Evolutionary conservation across 176 grass and related monocot species (phyloP), one percentile per base, ranked within the genome.

Genomic region (Zoysia japonica): DNA sequence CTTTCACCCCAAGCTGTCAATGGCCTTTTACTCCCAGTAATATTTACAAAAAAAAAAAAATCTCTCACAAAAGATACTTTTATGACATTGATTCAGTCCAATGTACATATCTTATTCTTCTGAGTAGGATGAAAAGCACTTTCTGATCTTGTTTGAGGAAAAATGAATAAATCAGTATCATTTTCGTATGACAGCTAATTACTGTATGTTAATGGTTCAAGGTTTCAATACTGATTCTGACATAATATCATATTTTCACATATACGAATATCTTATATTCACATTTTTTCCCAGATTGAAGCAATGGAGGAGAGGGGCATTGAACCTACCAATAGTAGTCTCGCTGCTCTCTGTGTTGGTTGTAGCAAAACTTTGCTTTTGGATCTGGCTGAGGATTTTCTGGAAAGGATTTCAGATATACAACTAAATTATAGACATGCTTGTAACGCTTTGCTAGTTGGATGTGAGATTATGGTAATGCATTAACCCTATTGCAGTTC

Each of bases 381-480:
- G 73, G 83, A 89, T 88, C 83, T 92, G 72, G 91, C 94, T 70
- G 94, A 97, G 74, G 43, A 48, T 11, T 83, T 90, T 61, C 43
- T 93, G 81, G 83, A 77, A 80, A 92, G 76, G 83, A 87, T 94
- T 73, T 94, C 87, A 74, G 46, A 87, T 67, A 74, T 79, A 38
- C 77, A 64, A 88, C 85, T 44, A 5, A 88, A 94, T 66, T 67
- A 90, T 59, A 85, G 80, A 43, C 67, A 15, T 87, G 60, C 74
- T 48, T 87, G 87, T 78, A 90, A 97, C 41, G 55, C 80, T 80
- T 87, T 97, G 69, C 80, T 97, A 83, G 78, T 78, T 75, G 85
- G 89, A 28, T 97, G 94, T 39, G 37, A 77, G 48, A 87, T 90
- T 66, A 89, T 79, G 94, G 94, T 97, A 92, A 88, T 67, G 49